Evolutionary conservation across 108 stramenopile genomes (phyloP).

Genomic region (Cyclotella kingstonii): DNA sequence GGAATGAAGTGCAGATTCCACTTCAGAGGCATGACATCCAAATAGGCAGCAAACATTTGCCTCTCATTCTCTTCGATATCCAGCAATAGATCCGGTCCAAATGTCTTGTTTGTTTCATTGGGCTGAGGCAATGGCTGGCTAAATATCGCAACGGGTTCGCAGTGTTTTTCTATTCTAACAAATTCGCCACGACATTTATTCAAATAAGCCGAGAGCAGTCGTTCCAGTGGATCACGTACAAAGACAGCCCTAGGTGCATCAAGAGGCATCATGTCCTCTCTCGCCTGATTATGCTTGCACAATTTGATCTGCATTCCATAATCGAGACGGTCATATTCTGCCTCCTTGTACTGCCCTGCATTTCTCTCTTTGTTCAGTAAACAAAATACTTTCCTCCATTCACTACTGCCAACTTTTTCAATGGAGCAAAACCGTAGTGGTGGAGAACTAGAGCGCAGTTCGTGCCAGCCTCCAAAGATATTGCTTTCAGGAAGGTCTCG

Average conservation of each 20-base stretch:
- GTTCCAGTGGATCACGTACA: slow-evolving; percentile 58
- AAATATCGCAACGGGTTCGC: slow-evolving; percentile 17
- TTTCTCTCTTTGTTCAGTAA: slow-evolving; percentile 13
- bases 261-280: neutral
- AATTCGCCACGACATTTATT: slow-evolving; percentile 38
- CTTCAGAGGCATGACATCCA: slow-evolving; percentile 49
- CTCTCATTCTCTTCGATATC: slow-evolving; percentile 8
- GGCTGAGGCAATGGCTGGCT: neutral
- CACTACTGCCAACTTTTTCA: slow-evolving; percentile 19
- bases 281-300: neutral
- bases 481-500: slow-evolving; percentile 9
- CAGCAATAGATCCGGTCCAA: neutral
- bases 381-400: slow-evolving; percentile 24
- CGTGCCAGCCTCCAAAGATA: slow-evolving; percentile 11
- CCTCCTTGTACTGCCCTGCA: neutral
- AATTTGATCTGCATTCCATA: neutral
- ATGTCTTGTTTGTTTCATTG: neutral
- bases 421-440: slow-evolving; percentile 24
- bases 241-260: slow-evolving; percentile 33
- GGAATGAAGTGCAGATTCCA: slow-evolving; percentile 63
- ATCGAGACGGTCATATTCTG: neutral
- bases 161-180: slow-evolving; percentile 6
- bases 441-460: slow-evolving; percentile 2
- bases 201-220: slow-evolving; percentile 50
- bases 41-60: slow-evolving; percentile 45